Evolutionary conservation across 73 alveolate genomes (phyloP).

Genomic region (Blepharisma japonicum): DNA sequence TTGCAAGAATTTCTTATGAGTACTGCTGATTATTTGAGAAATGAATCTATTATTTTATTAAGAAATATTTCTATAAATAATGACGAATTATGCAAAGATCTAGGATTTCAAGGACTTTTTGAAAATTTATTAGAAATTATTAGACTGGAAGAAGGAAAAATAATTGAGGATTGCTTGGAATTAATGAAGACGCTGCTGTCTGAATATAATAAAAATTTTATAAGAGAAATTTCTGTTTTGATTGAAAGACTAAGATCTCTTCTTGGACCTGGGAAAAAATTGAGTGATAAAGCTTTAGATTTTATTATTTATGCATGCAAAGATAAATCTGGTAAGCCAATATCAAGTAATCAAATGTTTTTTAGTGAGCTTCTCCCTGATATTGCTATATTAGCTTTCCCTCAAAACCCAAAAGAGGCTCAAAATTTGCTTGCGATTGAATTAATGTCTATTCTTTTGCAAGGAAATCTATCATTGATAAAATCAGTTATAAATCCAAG

Average conservation of each 20-base stretch:
- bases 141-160: not conserved
- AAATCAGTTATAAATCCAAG: not conserved
- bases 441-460: not conserved
- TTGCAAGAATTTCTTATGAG: not conserved
- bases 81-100: constrained; percentile 15
- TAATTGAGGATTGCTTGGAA: not conserved
- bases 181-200: not conserved
- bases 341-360: not conserved
- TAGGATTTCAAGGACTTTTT: constrained; percentile 24
- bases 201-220: not conserved
- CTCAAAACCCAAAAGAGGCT: not conserved
- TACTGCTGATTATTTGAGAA: constrained; percentile 19
- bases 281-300: not conserved
- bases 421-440: not conserved
- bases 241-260: not conserved
- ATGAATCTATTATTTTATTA: not conserved
- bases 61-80: not conserved
- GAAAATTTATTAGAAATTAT: constrained; percentile 1
- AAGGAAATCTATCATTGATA: not conserved
- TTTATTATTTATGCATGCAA: constrained; percentile 18
- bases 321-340: not conserved
- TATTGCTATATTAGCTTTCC: not conserved
- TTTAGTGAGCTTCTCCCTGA: not conserved
- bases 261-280: not conserved
- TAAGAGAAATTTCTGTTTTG: not conserved